These are phyloP conservation scores for Evernia prunastri DNA, from an alignment of 495 filamentous ascomycete species.

Conservation along the genomic window DNA sequence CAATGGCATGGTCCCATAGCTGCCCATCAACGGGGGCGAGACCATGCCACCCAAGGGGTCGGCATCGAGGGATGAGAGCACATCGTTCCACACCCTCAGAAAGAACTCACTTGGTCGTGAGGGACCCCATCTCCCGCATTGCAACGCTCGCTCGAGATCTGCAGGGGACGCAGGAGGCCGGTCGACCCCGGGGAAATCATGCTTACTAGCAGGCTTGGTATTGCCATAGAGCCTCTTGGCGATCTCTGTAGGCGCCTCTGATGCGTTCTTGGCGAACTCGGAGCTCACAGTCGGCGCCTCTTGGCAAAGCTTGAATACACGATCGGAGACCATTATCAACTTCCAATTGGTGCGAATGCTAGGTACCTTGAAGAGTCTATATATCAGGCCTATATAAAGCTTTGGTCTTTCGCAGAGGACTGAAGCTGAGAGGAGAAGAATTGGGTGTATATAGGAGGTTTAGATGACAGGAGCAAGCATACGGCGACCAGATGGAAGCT, in stretches of 20 bases:
- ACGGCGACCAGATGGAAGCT: too few relatives aligned
- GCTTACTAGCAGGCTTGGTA: slow-evolving; percentile 5
- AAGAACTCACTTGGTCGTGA: slow-evolving; percentile 60
- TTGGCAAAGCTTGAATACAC: slow-evolving; percentile 47
- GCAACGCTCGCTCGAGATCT: slow-evolving; percentile 45
- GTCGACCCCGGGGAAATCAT: slow-evolving; percentile 12
- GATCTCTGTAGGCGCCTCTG: slow-evolving; percentile 43
- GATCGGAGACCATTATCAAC: slow-evolving; percentile 36
- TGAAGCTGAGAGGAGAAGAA: too few relatives aligned
- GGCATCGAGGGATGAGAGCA: slow-evolving; percentile 52
- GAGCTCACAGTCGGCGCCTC: slow-evolving; percentile 49
- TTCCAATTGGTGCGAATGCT: too few relatives aligned
- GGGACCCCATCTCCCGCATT: slow-evolving; percentile 64
- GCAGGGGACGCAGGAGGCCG: slow-evolving; percentile 23
- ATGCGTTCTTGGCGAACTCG: slow-evolving; percentile 48
- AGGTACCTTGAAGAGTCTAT: too few relatives aligned
- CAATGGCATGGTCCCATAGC: slow-evolving; percentile 57
- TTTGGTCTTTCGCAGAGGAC: too few relatives aligned
- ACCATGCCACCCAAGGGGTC: slow-evolving; percentile 52
- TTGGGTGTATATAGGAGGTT: too few relatives aligned
- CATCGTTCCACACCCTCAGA: slow-evolving; percentile 61
- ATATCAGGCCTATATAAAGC: too few relatives aligned
- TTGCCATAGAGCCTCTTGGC: slow-evolving; percentile 49
- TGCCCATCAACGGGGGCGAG: slow-evolving; percentile 65
- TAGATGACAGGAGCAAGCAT: too few relatives aligned